Percentiles rank a stretch among this genome's conserved stretches.
These are phyloP conservation scores for Trypethelium eluteriae DNA, from an alignment of 495 filamentous ascomycete species.

Conservation along the genomic window DNA sequence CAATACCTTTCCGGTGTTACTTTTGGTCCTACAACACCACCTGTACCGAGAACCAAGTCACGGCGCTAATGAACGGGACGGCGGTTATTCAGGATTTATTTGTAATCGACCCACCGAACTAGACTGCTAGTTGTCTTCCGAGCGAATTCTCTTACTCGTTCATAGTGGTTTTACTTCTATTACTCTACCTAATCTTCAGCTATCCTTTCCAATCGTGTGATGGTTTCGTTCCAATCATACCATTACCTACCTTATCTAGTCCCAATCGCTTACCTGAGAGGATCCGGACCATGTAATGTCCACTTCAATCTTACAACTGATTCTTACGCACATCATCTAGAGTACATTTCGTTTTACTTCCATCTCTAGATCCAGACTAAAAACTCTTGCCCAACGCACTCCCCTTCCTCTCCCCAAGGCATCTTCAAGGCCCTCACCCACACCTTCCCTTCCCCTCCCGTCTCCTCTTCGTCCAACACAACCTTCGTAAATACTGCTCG, in stretches of 20 bases:
- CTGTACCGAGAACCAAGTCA: conserved; percentile 23
- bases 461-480: background rate
- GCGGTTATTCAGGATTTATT: conserved; percentile 24
- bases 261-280: no score
- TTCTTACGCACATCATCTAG: no score
- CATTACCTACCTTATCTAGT: no score
- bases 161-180: no score
- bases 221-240: no score
- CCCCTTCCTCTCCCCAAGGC: background rate
- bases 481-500: background rate
- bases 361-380: background rate
- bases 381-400: background rate
- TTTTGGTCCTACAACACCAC: conserved; percentile 18
- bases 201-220: no score
- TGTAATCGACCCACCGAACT: conserved; percentile 13
- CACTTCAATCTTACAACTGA: no score
- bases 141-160: background rate
- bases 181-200: no score
- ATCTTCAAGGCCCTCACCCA: background rate
- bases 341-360: no score
- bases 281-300: no score
- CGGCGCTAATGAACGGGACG: conserved; percentile 24
- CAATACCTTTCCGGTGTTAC: conserved; percentile 20
- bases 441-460: background rate
- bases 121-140: background rate